Conservation (phyloP, 192 early-diverging fungal species). For the Phycomyces nitens region DNA sequence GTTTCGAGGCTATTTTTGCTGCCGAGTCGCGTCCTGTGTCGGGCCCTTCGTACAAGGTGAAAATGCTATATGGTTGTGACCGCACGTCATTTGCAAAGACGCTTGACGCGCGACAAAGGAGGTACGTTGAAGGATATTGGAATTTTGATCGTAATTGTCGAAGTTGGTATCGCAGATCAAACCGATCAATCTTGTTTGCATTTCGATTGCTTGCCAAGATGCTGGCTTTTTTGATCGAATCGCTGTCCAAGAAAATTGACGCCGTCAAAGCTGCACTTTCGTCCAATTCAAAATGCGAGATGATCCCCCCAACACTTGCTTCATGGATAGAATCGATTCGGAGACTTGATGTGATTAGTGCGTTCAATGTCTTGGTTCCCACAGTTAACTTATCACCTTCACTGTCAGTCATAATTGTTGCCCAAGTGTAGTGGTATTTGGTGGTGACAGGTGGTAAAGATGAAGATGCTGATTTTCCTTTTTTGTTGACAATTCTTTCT, state of each 20-base stretch:
- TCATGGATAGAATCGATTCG: constrained; percentile 4
- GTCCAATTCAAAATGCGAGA: constrained; percentile 9
- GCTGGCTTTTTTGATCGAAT: constrained; percentile 5
- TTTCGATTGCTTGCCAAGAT: constrained; percentile 7
- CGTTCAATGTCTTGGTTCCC: constrained; percentile 10
- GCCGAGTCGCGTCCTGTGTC: constrained; percentile 9
- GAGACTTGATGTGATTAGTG: constrained; percentile 6
- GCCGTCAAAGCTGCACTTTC: background rate
- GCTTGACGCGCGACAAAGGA: constrained; percentile 14
- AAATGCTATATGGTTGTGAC: background rate
- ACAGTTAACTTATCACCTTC: constrained; percentile 13
- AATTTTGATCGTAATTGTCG: constrained; percentile 19
- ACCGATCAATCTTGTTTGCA: constrained; percentile 12
- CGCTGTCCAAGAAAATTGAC: constrained; percentile 4
- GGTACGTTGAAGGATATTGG: constrained; percentile 12
- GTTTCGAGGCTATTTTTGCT: constrained; percentile 11
- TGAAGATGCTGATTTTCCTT: constrained; percentile 1
- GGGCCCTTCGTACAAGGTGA: constrained; percentile 9
- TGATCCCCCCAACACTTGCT: background rate
- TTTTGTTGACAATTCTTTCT: constrained; percentile 10
- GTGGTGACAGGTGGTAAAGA: constrained; percentile 9
- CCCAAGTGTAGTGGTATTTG: constrained; percentile 9
- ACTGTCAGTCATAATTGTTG: background rate
- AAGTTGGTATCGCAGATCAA: constrained; percentile 15
- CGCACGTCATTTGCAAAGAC: constrained; percentile 2